Evolutionary conservation across 441 rosid species (phyloP).

Genomic region (Lepidium campestre): DNA sequence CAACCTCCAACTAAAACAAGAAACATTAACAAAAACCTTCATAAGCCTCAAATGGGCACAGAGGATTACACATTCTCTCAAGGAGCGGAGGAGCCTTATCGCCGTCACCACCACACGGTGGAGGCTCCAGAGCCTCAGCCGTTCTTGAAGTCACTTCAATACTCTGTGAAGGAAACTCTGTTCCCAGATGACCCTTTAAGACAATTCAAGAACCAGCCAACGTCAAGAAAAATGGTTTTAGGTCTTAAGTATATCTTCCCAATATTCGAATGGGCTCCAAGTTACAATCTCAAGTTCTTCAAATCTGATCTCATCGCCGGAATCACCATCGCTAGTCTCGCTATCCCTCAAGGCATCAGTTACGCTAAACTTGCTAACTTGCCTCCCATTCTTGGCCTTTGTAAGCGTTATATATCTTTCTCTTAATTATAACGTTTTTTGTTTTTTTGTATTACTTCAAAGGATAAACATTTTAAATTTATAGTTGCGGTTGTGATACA

Average conservation of each 20-base stretch:
- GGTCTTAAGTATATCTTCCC: slow-evolving; percentile 71
- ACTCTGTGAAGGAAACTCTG: slow-evolving; percentile 74
- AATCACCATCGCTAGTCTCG: slow-evolving; percentile 88
- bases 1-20: neutral
- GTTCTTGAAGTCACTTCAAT: slow-evolving; percentile 57
- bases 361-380: slow-evolving; percentile 91
- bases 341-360: slow-evolving; percentile 94
- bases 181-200: slow-evolving; percentile 89
- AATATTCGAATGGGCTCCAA: slow-evolving; percentile 77
- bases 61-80: slow-evolving; percentile 36
- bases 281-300: slow-evolving; percentile 58
- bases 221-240: slow-evolving; percentile 32
- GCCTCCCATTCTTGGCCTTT: slow-evolving; percentile 91
- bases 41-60: slow-evolving; percentile 33
- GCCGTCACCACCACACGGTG: slow-evolving; percentile 35
- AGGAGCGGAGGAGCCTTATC: slow-evolving; percentile 28
- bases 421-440: neutral
- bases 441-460: neutral
- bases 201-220: slow-evolving; percentile 74
- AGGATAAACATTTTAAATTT: neutral
- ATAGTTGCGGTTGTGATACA: neutral
- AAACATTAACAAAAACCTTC: neutral
- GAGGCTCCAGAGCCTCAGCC: slow-evolving; percentile 74
- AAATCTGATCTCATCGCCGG: slow-evolving; percentile 78
- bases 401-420: slow-evolving; percentile 40